phyloP scores from a whole-genome alignment of 176 grass and related monocot genomes.

The Secale cereale region DNA sequence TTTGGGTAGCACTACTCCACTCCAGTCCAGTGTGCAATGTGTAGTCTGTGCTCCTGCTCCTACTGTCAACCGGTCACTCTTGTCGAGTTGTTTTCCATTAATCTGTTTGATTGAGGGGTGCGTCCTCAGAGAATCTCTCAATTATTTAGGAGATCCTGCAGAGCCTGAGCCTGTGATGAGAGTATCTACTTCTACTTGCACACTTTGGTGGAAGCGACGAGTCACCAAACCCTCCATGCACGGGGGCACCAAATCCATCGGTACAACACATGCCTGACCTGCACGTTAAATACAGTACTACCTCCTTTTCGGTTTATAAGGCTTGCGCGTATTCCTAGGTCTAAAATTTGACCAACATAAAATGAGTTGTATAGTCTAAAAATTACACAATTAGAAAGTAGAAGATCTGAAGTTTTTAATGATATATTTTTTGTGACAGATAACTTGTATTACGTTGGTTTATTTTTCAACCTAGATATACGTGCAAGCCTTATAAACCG shows the following conservation, averaged over 20 bases:
- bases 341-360: too few relatives aligned
- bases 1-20: background rate
- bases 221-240: background rate
- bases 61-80: background rate
- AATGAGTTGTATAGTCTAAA: too few relatives aligned
- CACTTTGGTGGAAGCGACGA: background rate
- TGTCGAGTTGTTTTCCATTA: background rate
- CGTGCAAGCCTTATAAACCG: too few relatives aligned
- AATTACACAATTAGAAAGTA: too few relatives aligned
- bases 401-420: too few relatives aligned
- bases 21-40: background rate
- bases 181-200: background rate
- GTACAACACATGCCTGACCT: too few relatives aligned
- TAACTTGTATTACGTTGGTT: too few relatives aligned
- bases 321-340: too few relatives aligned
- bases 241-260: background rate
- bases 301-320: too few relatives aligned
- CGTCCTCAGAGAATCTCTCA: slow-evolving; percentile 5
- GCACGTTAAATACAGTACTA: too few relatives aligned
- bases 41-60: background rate
- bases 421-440: too few relatives aligned
- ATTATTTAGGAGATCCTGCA: background rate
- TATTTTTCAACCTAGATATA: too few relatives aligned
- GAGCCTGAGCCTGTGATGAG: background rate
- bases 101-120: background rate